These are phyloP conservation scores for Brassica carinata DNA, from an alignment of 345 rosid species.

Conservation along the genomic window DNA sequence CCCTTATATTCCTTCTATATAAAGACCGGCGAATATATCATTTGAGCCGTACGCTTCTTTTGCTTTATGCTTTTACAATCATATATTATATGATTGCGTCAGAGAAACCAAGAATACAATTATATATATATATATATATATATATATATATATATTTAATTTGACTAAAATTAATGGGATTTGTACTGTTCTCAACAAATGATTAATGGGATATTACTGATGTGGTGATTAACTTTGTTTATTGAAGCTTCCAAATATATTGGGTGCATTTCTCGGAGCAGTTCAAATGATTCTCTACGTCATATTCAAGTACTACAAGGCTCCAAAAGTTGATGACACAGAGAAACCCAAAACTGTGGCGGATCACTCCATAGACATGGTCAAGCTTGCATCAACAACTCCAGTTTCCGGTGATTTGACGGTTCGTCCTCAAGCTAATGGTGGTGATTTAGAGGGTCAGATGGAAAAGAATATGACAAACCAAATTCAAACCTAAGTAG, in stretches of 20 bases:
- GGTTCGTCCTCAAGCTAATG: constrained; percentile 13
- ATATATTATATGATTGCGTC: constrained; percentile 35
- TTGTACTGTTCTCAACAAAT: constrained; percentile 11
- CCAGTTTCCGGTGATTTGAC: constrained; percentile 14
- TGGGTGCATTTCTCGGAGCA: constrained; percentile 55
- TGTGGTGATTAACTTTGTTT: not conserved
- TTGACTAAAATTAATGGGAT: constrained; percentile 18
- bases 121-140: not conserved
- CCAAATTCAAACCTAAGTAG: constrained; percentile 16
- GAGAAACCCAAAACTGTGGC: constrained; percentile 36
- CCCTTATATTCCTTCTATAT: constrained; percentile 21
- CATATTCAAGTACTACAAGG: constrained; percentile 47
- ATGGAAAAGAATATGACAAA: constrained; percentile 18
- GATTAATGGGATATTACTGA: constrained; percentile 11
- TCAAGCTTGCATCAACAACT: constrained; percentile 18
- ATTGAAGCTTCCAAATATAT: constrained; percentile 54
- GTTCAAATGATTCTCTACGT: constrained; percentile 56
- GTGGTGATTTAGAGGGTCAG: constrained; percentile 33
- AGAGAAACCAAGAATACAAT: constrained; percentile 10
- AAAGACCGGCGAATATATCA: constrained; percentile 12
- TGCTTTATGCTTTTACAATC: constrained; percentile 23
- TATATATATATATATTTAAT: not conserved
- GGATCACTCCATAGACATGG: constrained; percentile 37
- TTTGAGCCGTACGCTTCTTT: constrained; percentile 35
- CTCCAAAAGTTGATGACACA: constrained; percentile 26